Evolutionary conservation across 2,329 filamentous ascomycete species (phyloP), one percentile per base, ranked within the genome.

Genomic region (Trichoderma lentiforme): DNA sequence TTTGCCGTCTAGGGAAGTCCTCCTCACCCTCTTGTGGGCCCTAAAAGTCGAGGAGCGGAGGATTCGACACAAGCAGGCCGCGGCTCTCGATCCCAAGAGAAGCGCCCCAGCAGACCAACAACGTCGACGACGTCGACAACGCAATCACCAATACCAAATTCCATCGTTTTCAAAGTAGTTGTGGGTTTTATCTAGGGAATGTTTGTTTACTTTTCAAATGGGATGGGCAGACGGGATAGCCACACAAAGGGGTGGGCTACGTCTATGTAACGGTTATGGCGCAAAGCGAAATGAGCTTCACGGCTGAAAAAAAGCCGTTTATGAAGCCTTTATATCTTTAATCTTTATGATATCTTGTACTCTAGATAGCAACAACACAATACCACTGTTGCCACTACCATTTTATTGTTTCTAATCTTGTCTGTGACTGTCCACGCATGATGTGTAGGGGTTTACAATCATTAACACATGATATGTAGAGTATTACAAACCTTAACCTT

Each of bases 11-110:
- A 82, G 79, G 75, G 85, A 87, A 77, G 80, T 82, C 56, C 78
- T 88, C 73, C 76, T 87, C 75, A 83, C 86, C 8, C 78, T 88
- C 36, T 74, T 85, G 72, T 87, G 84, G 84, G 80, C 81, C 71
- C 76, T 87, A 7, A 80, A 79, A 70, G 78, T 84, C 53, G 83
- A 87, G 76, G 81, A 83, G 75, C 77, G 78, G 71, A 83, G 78
- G 76, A 78, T 81, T 57, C 74, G 70, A 64, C 74, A 73, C 57
- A 76, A 73, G 73, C 73, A 75, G 30, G 62, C 71, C 63, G 72
- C 72, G 71, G 66, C 64, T 75, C 72, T 76, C 73, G 74, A 76
- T 66, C 73, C 73, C 58, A 74, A 76, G 74, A 78, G 74, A 75
- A 73, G 74, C 73, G 74, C 71, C 74, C 74, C 74, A 69, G 70